A percentile compares a stretch with the other conserved stretches of the same genome.
Conservation (phyloP, 75 land plant genomes). For the Isoetes taiwanensis region DNA sequence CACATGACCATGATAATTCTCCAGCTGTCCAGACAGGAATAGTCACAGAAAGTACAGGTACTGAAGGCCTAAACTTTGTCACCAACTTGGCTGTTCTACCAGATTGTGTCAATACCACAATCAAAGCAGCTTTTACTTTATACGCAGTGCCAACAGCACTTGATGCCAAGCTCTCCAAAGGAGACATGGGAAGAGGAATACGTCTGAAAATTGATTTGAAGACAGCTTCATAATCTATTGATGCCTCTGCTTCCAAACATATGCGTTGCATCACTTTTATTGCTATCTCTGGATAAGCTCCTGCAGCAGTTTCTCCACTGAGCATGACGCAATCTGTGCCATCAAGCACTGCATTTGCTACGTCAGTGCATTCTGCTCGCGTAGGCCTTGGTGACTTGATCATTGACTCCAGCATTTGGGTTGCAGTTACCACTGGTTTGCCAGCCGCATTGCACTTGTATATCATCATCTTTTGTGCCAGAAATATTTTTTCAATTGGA, state of each 20-base stretch:
- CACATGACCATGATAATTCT: neutral
- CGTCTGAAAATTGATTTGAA: neutral
- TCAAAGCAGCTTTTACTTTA: neutral
- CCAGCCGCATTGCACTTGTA: neutral
- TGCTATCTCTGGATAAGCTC: neutral
- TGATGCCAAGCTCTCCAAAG: neutral
- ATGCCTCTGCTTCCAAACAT: neutral
- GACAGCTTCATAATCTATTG: neutral
- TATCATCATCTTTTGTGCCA: neutral
- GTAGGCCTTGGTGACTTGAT: neutral
- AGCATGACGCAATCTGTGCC: neutral
- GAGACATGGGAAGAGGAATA: neutral
- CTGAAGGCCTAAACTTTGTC: neutral
- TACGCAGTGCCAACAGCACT: neutral
- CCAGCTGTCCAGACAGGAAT: neutral
- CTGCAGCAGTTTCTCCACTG: neutral
- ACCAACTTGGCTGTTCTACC: neutral
- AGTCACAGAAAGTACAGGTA: neutral
- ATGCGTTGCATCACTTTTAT: neutral
- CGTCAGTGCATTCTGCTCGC: neutral
- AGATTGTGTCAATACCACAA: neutral
- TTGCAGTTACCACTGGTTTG: neutral
- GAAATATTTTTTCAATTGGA: neutral
- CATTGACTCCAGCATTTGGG: neutral
- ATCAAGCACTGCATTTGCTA: neutral